phyloP scores from a whole-genome alignment of 495 filamentous ascomycete genomes.

The Parathielavia hyrcaniae region DNA sequence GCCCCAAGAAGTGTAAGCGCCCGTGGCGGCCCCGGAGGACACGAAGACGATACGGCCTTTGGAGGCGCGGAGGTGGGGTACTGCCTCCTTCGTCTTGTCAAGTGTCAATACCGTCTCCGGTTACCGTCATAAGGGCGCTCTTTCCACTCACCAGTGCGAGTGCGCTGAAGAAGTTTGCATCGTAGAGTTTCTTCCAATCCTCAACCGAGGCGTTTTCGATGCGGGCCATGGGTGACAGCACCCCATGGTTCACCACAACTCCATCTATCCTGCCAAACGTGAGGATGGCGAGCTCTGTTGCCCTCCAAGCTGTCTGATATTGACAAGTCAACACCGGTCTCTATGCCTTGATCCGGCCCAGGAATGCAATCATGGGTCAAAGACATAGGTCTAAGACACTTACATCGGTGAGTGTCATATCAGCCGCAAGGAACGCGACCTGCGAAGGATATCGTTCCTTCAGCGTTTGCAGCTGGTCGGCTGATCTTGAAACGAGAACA shows the following conservation, averaged over 20 bases:
- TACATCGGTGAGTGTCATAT: constrained; percentile 60
- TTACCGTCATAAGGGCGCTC: not conserved
- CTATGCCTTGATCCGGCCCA: not conserved
- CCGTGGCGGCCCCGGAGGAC: constrained; percentile 66
- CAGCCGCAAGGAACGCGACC: constrained; percentile 67
- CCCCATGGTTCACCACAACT: constrained; percentile 82
- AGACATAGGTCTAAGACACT: constrained; percentile 6
- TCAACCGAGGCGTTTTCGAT: constrained; percentile 57
- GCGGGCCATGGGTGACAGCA: constrained; percentile 68
- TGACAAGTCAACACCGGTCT: constrained; percentile 1
- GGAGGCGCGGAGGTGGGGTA: constrained; percentile 63
- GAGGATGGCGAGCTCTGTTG: constrained; percentile 56
- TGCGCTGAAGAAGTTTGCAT: constrained; percentile 77
- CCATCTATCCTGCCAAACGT: constrained; percentile 71
- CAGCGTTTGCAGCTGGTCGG: constrained; percentile 58
- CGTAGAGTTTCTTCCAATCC: constrained; percentile 70
- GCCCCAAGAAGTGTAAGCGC: constrained; percentile 67
- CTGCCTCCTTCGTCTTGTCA: constrained; percentile 60
- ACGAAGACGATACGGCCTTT: constrained; percentile 67
- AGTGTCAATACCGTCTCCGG: constrained; percentile 11
- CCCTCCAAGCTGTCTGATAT: constrained; percentile 50
- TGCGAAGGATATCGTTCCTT: constrained; percentile 57
- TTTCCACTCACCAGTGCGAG: constrained; percentile 61
- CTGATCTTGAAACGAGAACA: constrained; percentile 67
- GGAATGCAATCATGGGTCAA: not conserved